Base-by-base conservation (phyloP, 495 filamentous ascomycete genomes). In the Tuber aestivum region DNA sequence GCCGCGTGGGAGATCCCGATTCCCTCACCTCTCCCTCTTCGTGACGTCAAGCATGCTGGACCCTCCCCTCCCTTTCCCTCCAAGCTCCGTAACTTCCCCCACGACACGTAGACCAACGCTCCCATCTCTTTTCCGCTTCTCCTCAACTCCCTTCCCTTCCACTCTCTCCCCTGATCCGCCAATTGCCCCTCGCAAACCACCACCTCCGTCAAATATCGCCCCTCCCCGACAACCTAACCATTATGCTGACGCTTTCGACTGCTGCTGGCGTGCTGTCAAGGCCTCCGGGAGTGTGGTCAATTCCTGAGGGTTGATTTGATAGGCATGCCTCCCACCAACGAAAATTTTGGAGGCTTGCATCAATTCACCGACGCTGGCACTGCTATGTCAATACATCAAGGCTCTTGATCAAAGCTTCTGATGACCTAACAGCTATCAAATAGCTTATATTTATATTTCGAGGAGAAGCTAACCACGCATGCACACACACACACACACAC, bases 211-310 rank as follows among this genome's bases (percentile, higher is more conserved):
- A 65, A 65, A 65, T 61, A 65, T 65, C 56, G 32, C 32, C 56
- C 56, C 56, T 27, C 18, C 56, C 32, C 56, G 56, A 65, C 56
- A 65, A 18, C 56, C 32, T 65, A 16, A 18, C 56, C 32, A 65
- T 65, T 65, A 65, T 65, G 56, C 56, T 65, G 56, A 65, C 56
- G 56, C 56, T 65, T 65, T 65, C 56, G n/a, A 65, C 56, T 65
- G 56, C 56, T 65, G 56, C 32, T 65, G 56, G 56, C 56, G n/a
- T 65, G 56, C 56, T 65, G 56, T 65, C 56, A 27, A 65, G 14
- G 56, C n/a, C 16, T 32, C 56, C 56, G n/a, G 56, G 56, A 65
- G 56, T 27, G 56, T 65, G 56, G 56, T 65, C 56, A 32, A 65
- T 18, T 65, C 10, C 56, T 65, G 32, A 32, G 56, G 56, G 32